These are phyloP conservation scores for Inonotus obliquus DNA, from an alignment of 1,284 basidiomycete species.

Conservation along the genomic window DNA sequence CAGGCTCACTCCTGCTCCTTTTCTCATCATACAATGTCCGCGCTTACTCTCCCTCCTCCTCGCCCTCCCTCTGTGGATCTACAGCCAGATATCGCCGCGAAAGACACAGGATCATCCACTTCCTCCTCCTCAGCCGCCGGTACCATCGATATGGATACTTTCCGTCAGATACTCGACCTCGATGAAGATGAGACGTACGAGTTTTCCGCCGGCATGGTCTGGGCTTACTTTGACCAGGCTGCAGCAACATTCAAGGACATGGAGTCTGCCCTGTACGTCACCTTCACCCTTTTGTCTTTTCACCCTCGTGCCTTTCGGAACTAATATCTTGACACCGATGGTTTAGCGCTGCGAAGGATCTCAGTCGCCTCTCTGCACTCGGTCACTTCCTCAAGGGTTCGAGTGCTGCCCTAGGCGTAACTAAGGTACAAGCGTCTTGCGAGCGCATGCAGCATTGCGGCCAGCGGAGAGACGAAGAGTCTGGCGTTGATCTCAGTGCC, in stretches of 20 bases:
- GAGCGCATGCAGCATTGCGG: conserved; percentile 90
- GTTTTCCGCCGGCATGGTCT: conserved; percentile 76
- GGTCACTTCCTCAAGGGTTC: conserved; percentile 96
- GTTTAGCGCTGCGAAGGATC: conserved; percentile 49
- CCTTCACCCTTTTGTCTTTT: conserved; percentile 13
- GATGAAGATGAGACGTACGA: conserved; percentile 80
- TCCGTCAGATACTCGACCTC: conserved; percentile 84
- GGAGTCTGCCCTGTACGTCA: conserved; percentile 70
- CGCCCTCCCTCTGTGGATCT: background rate
- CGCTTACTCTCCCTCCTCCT: conserved; percentile 13
- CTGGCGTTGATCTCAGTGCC: conserved; percentile 40
- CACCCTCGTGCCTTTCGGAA: conserved; percentile 16
- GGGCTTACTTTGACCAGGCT: conserved; percentile 80
- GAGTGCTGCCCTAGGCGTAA: conserved; percentile 84
- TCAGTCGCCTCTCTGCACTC: conserved; percentile 63
- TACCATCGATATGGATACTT: conserved; percentile 74
- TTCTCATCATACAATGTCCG: background rate
- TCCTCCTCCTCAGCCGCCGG: conserved; percentile 4
- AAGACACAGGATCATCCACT: background rate
- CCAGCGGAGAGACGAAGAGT: conserved; percentile 47
- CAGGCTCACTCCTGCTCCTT: background rate
- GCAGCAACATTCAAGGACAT: conserved; percentile 72
- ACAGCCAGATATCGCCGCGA: conserved; percentile 7
- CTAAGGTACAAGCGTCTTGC: conserved; percentile 77
- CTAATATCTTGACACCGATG: conserved; percentile 15